A percentile compares a stretch with the other conserved stretches of the same genome.
phyloP scores from a whole-genome alignment of 345 rosid genomes.

The Lepidium sativum region DNA sequence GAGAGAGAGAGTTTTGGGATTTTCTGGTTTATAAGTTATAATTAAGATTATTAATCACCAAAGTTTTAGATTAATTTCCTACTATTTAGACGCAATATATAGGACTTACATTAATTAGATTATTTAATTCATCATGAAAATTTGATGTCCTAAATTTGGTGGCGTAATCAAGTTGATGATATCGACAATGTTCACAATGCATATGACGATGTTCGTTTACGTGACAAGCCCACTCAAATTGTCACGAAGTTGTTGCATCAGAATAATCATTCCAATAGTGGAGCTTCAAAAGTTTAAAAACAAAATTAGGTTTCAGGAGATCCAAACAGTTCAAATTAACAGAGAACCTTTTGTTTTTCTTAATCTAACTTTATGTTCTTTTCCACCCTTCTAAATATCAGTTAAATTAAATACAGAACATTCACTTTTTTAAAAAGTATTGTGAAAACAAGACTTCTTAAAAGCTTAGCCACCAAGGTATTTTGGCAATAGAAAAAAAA shows the following conservation, averaged over 20 bases:
- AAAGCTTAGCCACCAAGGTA: too few relatives aligned
- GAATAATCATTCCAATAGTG: background rate
- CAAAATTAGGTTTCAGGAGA: constrained; percentile 12
- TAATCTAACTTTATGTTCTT: background rate
- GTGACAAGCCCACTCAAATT: constrained; percentile 24
- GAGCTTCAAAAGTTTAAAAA: background rate
- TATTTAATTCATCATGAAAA: too few relatives aligned
- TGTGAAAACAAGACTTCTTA: too few relatives aligned
- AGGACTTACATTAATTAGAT: too few relatives aligned
- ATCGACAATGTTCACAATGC: constrained; percentile 15
- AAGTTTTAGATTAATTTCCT: too few relatives aligned
- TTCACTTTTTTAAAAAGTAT: background rate
- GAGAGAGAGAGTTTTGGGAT: too few relatives aligned
- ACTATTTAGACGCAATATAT: too few relatives aligned
- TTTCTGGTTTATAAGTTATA: too few relatives aligned
- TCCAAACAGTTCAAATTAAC: background rate
- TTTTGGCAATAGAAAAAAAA: too few relatives aligned
- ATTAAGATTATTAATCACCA: too few relatives aligned
- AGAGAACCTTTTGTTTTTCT: background rate
- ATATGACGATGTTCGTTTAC: constrained; percentile 21
- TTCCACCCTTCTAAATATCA: background rate
- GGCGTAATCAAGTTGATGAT: constrained; percentile 26
- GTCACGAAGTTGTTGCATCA: constrained; percentile 1
- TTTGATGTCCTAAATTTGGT: constrained; percentile 17
- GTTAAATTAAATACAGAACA: background rate